Base-by-base conservation (phyloP, 352 stramenopile species). In the Phytophthora macrochlamydospora region DNA sequence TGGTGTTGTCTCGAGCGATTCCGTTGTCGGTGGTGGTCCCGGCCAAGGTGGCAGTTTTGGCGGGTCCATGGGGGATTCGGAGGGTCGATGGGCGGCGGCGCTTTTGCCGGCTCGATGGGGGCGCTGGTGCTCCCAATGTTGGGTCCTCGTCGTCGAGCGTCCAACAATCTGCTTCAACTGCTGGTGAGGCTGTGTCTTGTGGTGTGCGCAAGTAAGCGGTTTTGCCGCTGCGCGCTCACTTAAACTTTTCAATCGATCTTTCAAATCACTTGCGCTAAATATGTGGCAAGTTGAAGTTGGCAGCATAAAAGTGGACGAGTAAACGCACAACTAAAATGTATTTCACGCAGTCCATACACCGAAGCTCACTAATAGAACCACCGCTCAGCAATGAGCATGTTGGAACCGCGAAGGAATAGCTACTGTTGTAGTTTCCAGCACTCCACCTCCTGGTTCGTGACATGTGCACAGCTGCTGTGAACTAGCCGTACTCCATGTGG, bases 401-500 rank as follows among this genome's bases (percentile, higher is more conserved):
- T 2, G 53, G 33, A 32, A 63, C 59, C 32, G 62, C 57, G 12
- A 51, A 57, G 7, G 24, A 11, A 28, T 48, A 28, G 18, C 59
- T 8, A 44, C 59, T 4, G 18, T 18, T 24, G 18, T 24, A 24
- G 18, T 24, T 24, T 24, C 18, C 18, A 24, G 18, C 18, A 24
- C 14, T 57, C 29, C 18, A 67, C 45, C n/a, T 51, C 37, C 57
- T 71, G 50, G 6, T 50, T 32, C 18, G 49, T 32, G 64, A 51
- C 58, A 72, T 62, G 49, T 72, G 42, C 8, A 72, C 49, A 14
- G 40, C 64, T 13, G 67, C 29, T 30, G 64, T 63, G 42, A 71
- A 67, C 64, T 58, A 43, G 51, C 44, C 62, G 56, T 66, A 67
- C 51, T 71, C 57, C 45, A 65, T 51, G 18, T 24, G 61, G 71